Evolutionary conservation across 2,329 filamentous ascomycete genomes (phyloP), one percentile per base, ranked within the genome.

Genomic region (Colletotrichum caudatum): DNA sequence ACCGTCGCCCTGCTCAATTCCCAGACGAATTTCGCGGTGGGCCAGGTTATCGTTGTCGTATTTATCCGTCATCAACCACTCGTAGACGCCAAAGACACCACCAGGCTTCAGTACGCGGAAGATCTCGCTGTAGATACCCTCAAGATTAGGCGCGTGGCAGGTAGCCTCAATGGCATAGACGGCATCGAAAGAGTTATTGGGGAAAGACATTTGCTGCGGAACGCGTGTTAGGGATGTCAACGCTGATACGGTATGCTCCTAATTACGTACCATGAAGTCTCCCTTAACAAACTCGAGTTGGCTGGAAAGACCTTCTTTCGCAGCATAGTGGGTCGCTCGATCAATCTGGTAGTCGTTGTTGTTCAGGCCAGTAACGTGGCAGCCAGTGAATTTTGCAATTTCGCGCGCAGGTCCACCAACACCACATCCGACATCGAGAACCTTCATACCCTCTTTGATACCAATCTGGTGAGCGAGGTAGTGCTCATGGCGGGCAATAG

Each of bases 341-440:
- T 96, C 88, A 75, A 98, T 97, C 85, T 98, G 95, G 86, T 98
- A 98, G 84, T 97, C 94, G 83, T 97, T 98, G 90, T 97, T 97
- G 89, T 97, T 98, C 81, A 98, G 83, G 33, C 95, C 95, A 29
- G 93, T 91, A 70, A 97, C 88, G 77, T 97, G 94, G 78, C 89
- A 92, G 71, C 93, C 94, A 7, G 93, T 91, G 83, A 98, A 98
- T 83, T 95, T 96, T 83, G 93, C 93, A 78, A 98, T 97, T 85
- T 97, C 94, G 73, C 94, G 89, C 12, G 94, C 95, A n/a, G 95
- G 95, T 44, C 95, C 95, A 76, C 95, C 95, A 70, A 98, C 94
- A 88, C 95, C 95, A 78, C 95, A 98, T 72, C 95, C 95, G 72
- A 98, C 95, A 78, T 98, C 95, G n/a, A 98, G 87, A 44, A 97